Evolutionary conservation across 257 asterid genomes (phyloP), one percentile per base, ranked within the genome.

Genomic region (Penstemon barbatus): DNA sequence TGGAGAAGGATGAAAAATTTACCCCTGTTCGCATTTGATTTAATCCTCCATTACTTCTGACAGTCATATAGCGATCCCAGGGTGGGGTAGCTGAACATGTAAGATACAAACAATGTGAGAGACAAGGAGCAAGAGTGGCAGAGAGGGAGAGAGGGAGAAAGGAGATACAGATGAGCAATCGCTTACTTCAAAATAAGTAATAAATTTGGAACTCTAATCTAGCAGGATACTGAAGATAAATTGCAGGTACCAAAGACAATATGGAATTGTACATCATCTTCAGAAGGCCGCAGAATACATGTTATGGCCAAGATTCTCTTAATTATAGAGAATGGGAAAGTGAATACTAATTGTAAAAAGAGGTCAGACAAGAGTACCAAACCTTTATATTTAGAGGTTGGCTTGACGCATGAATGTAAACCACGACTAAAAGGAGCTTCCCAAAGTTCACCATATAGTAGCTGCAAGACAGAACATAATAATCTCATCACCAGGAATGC

Each of bases 11-110:
- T 42, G 41, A 75, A 65, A 38, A 37, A 75, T 87, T 81, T 74
- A 93, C 98, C 74, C 98, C 98, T 51, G 91, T 81, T 45, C 96
- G 89, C 98, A 93, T 93, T 80, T 93, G 98, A 83, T 93, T 93
- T 65, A 93, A 78, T 73, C 97, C 97, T 59, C 98, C 98, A 71
- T 93, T 93, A 81, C 96, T 74, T 69, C 80, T 85, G 65, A 90
- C 99, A 49, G 99, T 93, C 79, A 93, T 82, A 74, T 90, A 93
- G 71, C 76, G 99, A 70, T 81, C 84, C 78, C 61, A 78, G 46
- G 74, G 80, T 37, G 74, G 79, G 36, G 73, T 54, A 67, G 83
- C 99, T 90, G 88, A 67, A 74, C 11, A 77, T 73, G 55, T 54
- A 74, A 63, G 68, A 74, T 42, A 46, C 66, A 25, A 65, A 8